These are phyloP conservation scores for Trypanosoma cruzi DNA, from an alignment of 208 protist genomes.

Conservation along the genomic window DNA sequence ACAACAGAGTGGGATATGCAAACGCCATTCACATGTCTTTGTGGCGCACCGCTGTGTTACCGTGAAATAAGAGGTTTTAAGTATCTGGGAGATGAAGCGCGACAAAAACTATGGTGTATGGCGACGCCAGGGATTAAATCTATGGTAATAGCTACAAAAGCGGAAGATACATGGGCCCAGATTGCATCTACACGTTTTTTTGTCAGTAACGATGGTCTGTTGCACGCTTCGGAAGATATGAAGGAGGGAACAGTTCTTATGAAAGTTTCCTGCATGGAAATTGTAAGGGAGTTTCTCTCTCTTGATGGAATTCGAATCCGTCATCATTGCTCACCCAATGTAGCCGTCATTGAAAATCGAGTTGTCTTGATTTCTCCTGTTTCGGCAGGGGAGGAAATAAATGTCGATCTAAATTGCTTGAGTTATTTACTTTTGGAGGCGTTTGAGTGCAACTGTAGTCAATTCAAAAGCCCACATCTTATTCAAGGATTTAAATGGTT, in stretches of 20 bases:
- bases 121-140: constrained; percentile 69
- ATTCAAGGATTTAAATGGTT: constrained; percentile 63
- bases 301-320: constrained; percentile 66
- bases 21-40: constrained; percentile 78
- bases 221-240: constrained; percentile 54
- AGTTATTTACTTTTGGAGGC: constrained; percentile 51
- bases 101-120: constrained; percentile 76
- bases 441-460: constrained; percentile 55
- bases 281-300: constrained; percentile 24
- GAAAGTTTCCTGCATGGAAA: constrained; percentile 33
- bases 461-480: constrained; percentile 26
- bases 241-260: constrained; percentile 53
- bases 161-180: constrained; percentile 45
- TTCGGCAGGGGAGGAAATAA: constrained; percentile 59
- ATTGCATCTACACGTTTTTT: constrained; percentile 51
- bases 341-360: constrained; percentile 52
- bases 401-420: constrained; percentile 69
- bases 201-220: constrained; percentile 45
- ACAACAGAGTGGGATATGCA: constrained; percentile 92
- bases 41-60: constrained; percentile 53
- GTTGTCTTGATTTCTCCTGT: constrained; percentile 66
- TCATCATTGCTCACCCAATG: constrained; percentile 73
- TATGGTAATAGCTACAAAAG: constrained; percentile 26
- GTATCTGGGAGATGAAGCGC: constrained; percentile 45
- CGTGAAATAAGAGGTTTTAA: constrained; percentile 76